These are phyloP conservation scores for Acanthamoeba quina DNA, from an alignment of 208 protist genomes.

Conservation along the genomic window DNA sequence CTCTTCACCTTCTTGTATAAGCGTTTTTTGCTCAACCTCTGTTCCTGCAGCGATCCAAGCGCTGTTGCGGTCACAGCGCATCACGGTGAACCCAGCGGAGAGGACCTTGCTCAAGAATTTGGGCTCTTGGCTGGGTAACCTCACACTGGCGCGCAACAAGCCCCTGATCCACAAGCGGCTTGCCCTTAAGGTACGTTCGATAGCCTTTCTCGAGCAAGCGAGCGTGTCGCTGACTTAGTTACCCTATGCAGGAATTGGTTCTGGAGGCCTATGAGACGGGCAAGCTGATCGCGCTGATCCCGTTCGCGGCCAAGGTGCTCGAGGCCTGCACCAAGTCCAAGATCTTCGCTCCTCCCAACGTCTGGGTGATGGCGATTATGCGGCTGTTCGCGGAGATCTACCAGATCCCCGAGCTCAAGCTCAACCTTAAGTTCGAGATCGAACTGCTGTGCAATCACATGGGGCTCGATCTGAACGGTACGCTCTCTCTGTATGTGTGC, in stretches of 20 bases:
- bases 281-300: constrained; percentile 96
- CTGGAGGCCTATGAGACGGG: constrained; percentile 95
- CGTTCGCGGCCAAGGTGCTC: constrained; percentile 96
- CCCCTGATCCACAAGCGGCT: constrained; percentile 97
- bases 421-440: constrained; percentile 99
- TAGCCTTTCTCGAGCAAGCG: not conserved
- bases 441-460: constrained; percentile 93
- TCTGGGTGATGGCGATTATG: constrained; percentile 98
- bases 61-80: constrained; percentile 96
- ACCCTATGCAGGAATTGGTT: constrained; percentile 91
- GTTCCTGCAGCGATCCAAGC: constrained; percentile 90
- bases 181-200: constrained; percentile 90
- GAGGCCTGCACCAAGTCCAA: constrained; percentile 83
- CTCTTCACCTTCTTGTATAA: not conserved
- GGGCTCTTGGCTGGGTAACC: constrained; percentile 97
- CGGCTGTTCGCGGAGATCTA: constrained; percentile 97
- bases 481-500: not conserved
- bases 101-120: constrained; percentile 98
- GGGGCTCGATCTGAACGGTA: constrained; percentile 85
- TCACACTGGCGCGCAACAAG: constrained; percentile 98
- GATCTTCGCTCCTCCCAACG: constrained; percentile 98
- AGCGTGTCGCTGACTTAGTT: not conserved
- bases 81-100: constrained; percentile 93
- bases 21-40: not conserved
- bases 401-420: constrained; percentile 95